Conservation (phyloP, 2,329 filamentous ascomycete species). For the Sarocladium kiliense region DNA sequence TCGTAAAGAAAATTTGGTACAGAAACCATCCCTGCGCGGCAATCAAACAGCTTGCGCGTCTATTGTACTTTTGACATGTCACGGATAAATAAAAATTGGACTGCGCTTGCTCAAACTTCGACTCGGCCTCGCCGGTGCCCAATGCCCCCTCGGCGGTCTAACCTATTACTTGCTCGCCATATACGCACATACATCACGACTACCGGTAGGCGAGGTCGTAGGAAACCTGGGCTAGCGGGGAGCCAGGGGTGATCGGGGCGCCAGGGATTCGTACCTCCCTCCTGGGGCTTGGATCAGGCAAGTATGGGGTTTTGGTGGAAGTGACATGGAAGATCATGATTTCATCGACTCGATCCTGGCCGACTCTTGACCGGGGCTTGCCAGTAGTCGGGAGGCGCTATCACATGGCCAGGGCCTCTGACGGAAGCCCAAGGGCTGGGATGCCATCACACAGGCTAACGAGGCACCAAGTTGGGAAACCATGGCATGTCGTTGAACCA, state of each 20-base stretch:
- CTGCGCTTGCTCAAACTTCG: no score
- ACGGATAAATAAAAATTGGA: background rate
- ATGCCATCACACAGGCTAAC: background rate
- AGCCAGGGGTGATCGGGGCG: background rate
- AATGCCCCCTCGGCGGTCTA: background rate
- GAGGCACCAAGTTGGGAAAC: background rate
- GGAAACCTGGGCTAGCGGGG: background rate
- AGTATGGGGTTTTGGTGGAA: background rate
- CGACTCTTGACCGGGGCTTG: background rate
- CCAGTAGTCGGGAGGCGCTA: background rate
- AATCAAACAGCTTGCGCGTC: background rate
- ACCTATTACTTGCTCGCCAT: background rate
- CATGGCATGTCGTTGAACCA: background rate
- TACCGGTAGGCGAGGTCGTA: no score
- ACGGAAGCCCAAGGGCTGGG: background rate
- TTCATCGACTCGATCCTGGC: background rate
- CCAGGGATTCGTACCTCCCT: background rate
- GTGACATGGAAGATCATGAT: background rate
- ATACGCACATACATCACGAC: no score
- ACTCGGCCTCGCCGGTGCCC: background rate
- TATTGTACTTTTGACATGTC: background rate
- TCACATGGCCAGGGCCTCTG: background rate
- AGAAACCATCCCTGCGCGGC: background rate
- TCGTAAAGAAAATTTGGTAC: background rate
- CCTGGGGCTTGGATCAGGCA: no score